Conservation (phyloP, 2,329 filamentous ascomycete genomes). For the Thielaviopsis musarum region DNA sequence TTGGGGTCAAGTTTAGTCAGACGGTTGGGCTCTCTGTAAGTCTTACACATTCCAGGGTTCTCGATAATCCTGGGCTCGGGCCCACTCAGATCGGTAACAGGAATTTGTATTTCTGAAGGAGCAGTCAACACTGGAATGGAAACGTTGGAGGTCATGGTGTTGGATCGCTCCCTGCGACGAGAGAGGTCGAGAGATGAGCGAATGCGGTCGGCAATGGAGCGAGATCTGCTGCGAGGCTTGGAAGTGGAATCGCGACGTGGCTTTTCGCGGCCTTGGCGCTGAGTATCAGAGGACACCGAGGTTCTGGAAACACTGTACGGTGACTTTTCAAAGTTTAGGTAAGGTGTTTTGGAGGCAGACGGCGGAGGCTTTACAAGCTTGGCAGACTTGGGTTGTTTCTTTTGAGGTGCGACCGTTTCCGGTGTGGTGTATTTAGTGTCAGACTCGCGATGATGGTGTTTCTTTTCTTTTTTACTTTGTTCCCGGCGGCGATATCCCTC, state of each 20-base stretch:
- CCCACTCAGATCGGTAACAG: constrained; percentile 10
- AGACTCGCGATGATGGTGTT: background rate
- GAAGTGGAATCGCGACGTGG: background rate
- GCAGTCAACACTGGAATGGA: constrained; percentile 5
- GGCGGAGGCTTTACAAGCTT: constrained; percentile 10
- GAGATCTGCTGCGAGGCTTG: constrained; percentile 6
- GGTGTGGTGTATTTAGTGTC: background rate
- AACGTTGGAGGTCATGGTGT: constrained; percentile 3
- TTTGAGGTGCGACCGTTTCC: background rate
- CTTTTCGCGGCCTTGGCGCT: background rate
- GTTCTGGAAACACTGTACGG: background rate
- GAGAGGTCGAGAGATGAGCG: constrained; percentile 9
- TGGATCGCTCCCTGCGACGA: constrained; percentile 1
- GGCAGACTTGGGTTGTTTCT: background rate
- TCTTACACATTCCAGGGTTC: constrained; percentile 8
- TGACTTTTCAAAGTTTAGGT: constrained; percentile 6
- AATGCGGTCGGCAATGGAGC: constrained; percentile 9
- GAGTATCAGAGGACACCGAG: background rate
- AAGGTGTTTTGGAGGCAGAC: constrained; percentile 11
- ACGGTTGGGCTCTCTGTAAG: constrained; percentile 3
- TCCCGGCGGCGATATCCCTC: background rate
- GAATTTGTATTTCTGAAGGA: constrained; percentile 6
- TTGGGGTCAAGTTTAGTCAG: background rate
- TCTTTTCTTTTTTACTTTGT: background rate
- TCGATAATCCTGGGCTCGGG: constrained; percentile 9